phyloP scores from a whole-genome alignment of 805 yeast genomes.

The Yarrowia osloensis region DNA sequence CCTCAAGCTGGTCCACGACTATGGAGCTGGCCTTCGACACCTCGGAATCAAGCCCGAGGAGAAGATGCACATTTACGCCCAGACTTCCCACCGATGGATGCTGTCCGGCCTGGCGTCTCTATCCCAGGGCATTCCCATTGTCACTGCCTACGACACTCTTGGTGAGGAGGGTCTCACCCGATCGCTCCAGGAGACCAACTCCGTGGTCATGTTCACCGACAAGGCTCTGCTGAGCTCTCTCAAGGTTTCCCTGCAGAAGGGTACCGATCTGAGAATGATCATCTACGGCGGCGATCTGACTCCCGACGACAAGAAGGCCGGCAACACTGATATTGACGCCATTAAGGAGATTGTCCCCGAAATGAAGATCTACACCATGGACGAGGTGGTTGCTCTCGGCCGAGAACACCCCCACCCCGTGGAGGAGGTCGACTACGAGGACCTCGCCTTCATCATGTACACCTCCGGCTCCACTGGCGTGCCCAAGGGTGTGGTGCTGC shows the following conservation, averaged over 20 bases:
- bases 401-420: conserved; percentile 48
- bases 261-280: conserved; percentile 62
- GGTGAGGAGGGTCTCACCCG: conserved; percentile 82
- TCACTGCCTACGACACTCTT: conserved; percentile 93
- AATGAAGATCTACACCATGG: conserved; percentile 61
- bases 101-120: conserved; percentile 77
- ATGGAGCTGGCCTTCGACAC: conserved; percentile 75
- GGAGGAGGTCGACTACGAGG: conserved; percentile 57
- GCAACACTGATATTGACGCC: conserved; percentile 55
- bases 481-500: conserved; percentile 79
- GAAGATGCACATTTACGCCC: conserved; percentile 79
- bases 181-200: conserved; percentile 79
- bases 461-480: conserved; percentile 85
- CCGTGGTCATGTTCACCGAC: conserved; percentile 81
- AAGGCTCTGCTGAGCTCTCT: conserved; percentile 67
- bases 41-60: conserved; percentile 70
- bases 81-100: conserved; percentile 90
- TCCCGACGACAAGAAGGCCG: conserved; percentile 57
- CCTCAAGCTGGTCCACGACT: conserved; percentile 49
- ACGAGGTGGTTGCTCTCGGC: conserved; percentile 71
- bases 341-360: conserved; percentile 74
- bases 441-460: conserved; percentile 76
- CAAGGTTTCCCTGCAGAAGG: conserved; percentile 68
- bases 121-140: conserved; percentile 79
- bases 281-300: conserved; percentile 67